Conservation (phyloP, 2,329 filamentous ascomycete species). For the Penicillium nordicum region DNA sequence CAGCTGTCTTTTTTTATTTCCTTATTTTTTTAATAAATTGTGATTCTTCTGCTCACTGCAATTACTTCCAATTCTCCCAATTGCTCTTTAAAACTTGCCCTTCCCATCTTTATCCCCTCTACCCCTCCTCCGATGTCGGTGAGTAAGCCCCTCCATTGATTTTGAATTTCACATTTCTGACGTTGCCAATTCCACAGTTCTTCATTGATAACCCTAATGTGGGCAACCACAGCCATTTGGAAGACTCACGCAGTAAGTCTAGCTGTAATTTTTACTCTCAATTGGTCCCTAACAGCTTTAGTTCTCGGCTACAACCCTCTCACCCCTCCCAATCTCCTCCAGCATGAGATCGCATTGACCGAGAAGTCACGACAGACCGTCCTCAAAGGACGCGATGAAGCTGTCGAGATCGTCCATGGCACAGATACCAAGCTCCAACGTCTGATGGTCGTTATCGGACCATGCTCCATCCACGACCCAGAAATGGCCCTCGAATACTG, state of each 20-base stretch:
- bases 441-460: constrained; percentile 79
- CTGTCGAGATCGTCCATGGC: constrained; percentile 60
- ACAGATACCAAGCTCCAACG: constrained; percentile 53
- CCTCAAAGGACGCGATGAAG: constrained; percentile 57
- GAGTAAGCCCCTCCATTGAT: constrained; percentile 23
- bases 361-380: constrained; percentile 51
- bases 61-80: not conserved
- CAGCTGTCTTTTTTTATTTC: not conserved
- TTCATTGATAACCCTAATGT: constrained; percentile 76
- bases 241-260: constrained; percentile 81
- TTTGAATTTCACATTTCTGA: constrained; percentile 11
- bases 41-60: not conserved
- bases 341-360: constrained; percentile 73
- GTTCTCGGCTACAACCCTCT: constrained; percentile 90
- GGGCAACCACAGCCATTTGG: constrained; percentile 68
- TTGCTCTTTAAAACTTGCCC: constrained; percentile 2
- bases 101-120: not conserved
- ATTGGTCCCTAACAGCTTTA: constrained; percentile 32
- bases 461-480: constrained; percentile 96
- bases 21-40: not conserved
- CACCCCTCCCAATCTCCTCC: constrained; percentile 88
- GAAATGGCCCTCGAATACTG: constrained; percentile 89
- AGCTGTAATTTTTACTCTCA: not conserved
- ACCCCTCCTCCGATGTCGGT: constrained; percentile 31
- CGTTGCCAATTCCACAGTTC: constrained; percentile 50